Percentiles rank a stretch among this genome's conserved stretches.
These are phyloP conservation scores for Mycogone perniciosa DNA, from an alignment of 2,329 filamentous ascomycete species.

Conservation along the genomic window DNA sequence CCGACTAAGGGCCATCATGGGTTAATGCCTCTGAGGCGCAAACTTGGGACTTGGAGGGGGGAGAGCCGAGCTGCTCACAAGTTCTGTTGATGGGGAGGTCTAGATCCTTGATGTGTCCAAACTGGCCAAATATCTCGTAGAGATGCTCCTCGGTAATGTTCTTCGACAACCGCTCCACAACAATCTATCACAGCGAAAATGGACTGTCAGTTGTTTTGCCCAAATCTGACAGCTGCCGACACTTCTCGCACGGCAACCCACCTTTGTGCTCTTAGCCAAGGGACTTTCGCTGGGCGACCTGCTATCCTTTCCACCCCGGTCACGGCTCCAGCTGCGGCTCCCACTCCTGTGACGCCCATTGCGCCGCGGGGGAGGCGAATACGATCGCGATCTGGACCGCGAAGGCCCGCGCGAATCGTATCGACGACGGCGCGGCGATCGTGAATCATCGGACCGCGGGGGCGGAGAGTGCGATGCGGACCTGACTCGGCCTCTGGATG, in stretches of 20 bases:
- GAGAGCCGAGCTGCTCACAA: slow-evolving; percentile 48
- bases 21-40: background rate
- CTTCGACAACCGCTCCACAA: slow-evolving; percentile 92
- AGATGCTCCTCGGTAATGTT: slow-evolving; percentile 88
- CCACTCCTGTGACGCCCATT: slow-evolving; percentile 27
- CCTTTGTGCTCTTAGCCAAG: slow-evolving; percentile 46
- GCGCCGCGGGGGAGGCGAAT: slow-evolving; percentile 25
- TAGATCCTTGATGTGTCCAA: slow-evolving; percentile 78
- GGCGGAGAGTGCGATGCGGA: slow-evolving; percentile 31
- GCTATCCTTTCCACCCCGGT: slow-evolving; percentile 26
- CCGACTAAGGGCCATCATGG: slow-evolving; percentile 49
- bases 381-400: slow-evolving; percentile 23
- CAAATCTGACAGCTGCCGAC: background rate
- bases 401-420: slow-evolving; percentile 28
- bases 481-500: slow-evolving; percentile 27
- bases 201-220: background rate
- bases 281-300: slow-evolving; percentile 34
- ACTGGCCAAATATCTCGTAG: slow-evolving; percentile 84
- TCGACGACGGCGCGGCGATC: slow-evolving; percentile 27
- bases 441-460: slow-evolving; percentile 29
- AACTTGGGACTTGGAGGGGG: background rate
- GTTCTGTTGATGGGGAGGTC: slow-evolving; percentile 84
- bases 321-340: slow-evolving; percentile 28
- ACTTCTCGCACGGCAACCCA: slow-evolving; percentile 19
- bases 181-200: slow-evolving; percentile 55